Evolutionary conservation across 2,329 filamentous ascomycete genomes (phyloP).

Genomic region (Botrytis paeoniae): DNA sequence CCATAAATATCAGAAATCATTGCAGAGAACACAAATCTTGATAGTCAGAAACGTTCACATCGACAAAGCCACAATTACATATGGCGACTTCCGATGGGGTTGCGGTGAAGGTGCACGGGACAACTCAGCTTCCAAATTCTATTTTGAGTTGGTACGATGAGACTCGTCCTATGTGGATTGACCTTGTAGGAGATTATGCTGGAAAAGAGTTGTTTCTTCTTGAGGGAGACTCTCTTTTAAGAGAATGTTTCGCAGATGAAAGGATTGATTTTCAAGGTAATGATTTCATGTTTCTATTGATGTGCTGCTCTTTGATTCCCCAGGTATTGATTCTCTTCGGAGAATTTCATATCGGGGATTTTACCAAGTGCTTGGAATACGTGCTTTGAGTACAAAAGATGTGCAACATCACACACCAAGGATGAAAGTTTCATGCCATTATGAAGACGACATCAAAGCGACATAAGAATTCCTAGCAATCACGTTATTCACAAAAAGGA

Average conservation of each 20-base stretch:
- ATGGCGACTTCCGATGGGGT: constrained; percentile 18
- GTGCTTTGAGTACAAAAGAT: not conserved
- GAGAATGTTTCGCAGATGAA: constrained; percentile 59
- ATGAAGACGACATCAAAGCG: not conserved
- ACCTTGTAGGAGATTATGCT: constrained; percentile 73
- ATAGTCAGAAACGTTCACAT: not conserved
- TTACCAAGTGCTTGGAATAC: not conserved
- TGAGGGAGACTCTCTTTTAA: constrained; percentile 69
- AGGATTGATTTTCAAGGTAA: constrained; percentile 60
- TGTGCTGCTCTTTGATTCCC: not conserved
- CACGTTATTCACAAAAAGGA: not conserved
- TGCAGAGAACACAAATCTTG: not conserved
- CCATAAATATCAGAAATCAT: constrained; percentile 5
- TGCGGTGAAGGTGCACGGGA: constrained; percentile 13
- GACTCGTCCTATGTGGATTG: constrained; percentile 48
- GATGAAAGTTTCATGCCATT: not conserved
- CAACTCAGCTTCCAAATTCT: constrained; percentile 24
- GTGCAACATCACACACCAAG: not conserved
- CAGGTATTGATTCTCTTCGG: not conserved
- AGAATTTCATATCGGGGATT: not conserved
- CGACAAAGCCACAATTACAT: constrained; percentile 9
- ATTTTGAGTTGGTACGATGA: constrained; percentile 42
- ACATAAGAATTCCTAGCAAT: no score
- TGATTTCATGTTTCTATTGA: not conserved
- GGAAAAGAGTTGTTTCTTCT: constrained; percentile 70